phyloP scores from a whole-genome alignment of 306 rosid genomes.

The Vigna angularis region DNA sequence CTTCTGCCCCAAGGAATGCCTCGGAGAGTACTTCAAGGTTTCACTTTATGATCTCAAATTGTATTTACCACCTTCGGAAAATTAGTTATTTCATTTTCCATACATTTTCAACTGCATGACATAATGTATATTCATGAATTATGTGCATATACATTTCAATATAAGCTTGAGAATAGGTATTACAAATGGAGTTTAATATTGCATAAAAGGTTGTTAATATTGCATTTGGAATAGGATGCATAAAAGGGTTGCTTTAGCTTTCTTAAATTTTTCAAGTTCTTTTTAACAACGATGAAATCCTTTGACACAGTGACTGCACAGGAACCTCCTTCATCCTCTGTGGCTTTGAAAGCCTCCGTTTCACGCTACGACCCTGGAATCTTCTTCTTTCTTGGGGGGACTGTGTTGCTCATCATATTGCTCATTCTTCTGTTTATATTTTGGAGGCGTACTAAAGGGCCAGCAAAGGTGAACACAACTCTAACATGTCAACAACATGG shows the following conservation, averaged over 20 bases:
- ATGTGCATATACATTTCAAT: background rate
- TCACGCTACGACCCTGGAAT: slow-evolving; percentile 33
- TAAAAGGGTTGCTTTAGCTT: background rate
- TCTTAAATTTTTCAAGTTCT: background rate
- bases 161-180: background rate
- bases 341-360: background rate
- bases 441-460: slow-evolving; percentile 57
- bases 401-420: slow-evolving; percentile 57
- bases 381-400: slow-evolving; percentile 76
- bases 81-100: background rate
- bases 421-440: slow-evolving; percentile 56
- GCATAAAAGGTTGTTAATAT: background rate
- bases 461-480: slow-evolving; percentile 34
- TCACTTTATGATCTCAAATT: slow-evolving; percentile 1
- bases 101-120: background rate
- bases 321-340: slow-evolving; percentile 45
- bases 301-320: slow-evolving; percentile 39
- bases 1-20: slow-evolving; percentile 49
- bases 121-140: slow-evolving; percentile 2
- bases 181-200: background rate
- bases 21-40: slow-evolving; percentile 61
- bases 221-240: background rate
- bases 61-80: background rate
- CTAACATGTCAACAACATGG: slow-evolving; percentile 46
- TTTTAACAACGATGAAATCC: background rate